Base-by-base conservation (phyloP, 108 stramenopile species). In the Skeletonema marinoi region DNA sequence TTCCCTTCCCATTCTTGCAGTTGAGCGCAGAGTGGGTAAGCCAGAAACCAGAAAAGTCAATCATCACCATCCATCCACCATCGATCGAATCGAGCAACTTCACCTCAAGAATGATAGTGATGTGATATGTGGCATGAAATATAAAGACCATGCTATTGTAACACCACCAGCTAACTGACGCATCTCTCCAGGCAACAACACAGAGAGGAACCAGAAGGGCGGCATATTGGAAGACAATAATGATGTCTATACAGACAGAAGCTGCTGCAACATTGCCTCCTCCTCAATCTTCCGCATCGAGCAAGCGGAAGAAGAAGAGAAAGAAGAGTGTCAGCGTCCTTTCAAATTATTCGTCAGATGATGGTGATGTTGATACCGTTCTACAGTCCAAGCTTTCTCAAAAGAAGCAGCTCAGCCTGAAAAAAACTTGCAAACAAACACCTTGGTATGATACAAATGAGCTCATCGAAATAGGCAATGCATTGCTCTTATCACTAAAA, bases 271-370 rank as follows among this genome's bases (percentile, higher is more conserved):
- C 5, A 56, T 56, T 56, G 25, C 19, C 54, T 54, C 21, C 19
- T 54, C 16, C 21, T 54, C 21, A 21, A 56, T 8, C 54, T 25
- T 25, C 54, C 2, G 1, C 9, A 25, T 25, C 54, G 29, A 56
- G 54, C 36, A 62, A 60, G n/a, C 78, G 81, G 73, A 84, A 87
- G 65, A 38, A 64, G 31, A 65, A 65, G 46, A 74, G 35, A 38
- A 70, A 65, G 32, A 56, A 70, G 35, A 25, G 88, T 88, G 60
- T 68, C 78, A 29, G 80, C 87, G 29, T 89, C 89, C 33, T 85
- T 70, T 4, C 92, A 88, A 81, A 89, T 68, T 89, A 88, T 80
- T 90, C 89, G 48, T 59, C 32, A 21, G n/a, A 59, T 38, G 54
- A 70, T 39, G 32, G 25, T 21, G 31, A 67, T 3, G 19, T 9